phyloP scores from a whole-genome alignment of 148 eudicot genomes.

The Rhododendron kiyosumense region DNA sequence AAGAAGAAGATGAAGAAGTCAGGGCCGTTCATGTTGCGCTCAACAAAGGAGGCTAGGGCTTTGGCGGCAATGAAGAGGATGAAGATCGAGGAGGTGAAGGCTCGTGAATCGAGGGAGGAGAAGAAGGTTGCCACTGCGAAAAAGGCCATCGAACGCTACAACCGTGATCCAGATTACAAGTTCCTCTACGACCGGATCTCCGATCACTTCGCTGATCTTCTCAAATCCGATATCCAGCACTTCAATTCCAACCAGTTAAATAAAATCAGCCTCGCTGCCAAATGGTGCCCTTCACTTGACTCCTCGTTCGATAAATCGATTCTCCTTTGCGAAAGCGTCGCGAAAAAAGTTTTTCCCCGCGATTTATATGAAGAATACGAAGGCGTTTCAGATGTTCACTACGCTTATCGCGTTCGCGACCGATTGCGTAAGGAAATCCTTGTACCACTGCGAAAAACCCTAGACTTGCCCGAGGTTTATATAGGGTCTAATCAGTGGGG shows the following conservation, averaged over 20 bases:
- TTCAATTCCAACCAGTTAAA: neutral
- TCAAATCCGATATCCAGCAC: neutral
- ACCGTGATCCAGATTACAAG: neutral
- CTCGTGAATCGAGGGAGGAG: neutral
- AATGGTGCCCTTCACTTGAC: neutral
- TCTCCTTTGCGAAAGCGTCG: neutral
- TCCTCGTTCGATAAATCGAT: neutral
- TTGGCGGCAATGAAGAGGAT: neutral
- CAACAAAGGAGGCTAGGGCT: neutral
- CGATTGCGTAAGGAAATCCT: neutral
- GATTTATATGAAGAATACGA: neutral
- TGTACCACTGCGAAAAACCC: neutral
- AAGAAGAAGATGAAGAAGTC: neutral
- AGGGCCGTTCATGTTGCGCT: no score
- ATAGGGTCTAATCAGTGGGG: neutral
- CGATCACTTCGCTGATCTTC: neutral
- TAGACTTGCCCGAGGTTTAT: constrained; percentile 1
- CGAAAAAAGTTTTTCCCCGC: neutral
- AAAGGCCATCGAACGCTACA: neutral
- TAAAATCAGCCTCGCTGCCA: neutral
- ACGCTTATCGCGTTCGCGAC: neutral
- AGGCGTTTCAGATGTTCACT: neutral
- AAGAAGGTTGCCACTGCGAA: neutral
- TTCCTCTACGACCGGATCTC: neutral
- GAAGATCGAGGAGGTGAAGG: neutral